A percentile compares a stretch with the other conserved stretches of the same genome.
phyloP scores from a whole-genome alignment of 1,139 yeast genomes.

The Blastobotrys petasosporus region DNA sequence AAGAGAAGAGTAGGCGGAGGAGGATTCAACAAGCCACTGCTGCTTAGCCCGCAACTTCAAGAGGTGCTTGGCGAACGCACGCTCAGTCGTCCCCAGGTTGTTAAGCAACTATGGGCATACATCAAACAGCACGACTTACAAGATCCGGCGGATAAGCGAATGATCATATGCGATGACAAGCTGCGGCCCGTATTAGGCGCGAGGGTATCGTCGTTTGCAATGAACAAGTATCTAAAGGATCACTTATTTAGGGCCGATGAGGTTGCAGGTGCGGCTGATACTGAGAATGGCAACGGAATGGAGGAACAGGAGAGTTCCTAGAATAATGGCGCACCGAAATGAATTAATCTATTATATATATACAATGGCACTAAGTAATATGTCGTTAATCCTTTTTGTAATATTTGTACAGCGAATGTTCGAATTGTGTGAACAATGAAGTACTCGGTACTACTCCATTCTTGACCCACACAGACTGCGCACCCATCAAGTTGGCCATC shows the following conservation, averaged over 20 bases:
- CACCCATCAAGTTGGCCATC: conserved; percentile 93
- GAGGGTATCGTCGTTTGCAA: conserved; percentile 54
- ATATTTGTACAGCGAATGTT: conserved; percentile 21
- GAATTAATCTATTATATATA: no score
- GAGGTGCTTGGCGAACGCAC: conserved; percentile 41
- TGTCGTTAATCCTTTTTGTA: neutral
- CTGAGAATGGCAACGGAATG: neutral
- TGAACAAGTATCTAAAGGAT: conserved; percentile 55
- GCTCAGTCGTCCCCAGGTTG: conserved; percentile 66
- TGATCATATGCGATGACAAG: conserved; percentile 61
- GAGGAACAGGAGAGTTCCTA: no score
- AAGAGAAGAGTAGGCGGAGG: conserved; percentile 13
- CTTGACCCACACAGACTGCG: conserved; percentile 76
- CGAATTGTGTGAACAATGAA: conserved; percentile 40
- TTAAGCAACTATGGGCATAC: conserved; percentile 67
- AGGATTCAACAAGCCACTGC: conserved; percentile 29
- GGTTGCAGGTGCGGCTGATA: conserved; percentile 1
- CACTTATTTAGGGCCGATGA: conserved; percentile 40
- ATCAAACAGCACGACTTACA: conserved; percentile 61
- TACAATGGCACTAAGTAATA: neutral
- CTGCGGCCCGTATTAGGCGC: conserved; percentile 51
- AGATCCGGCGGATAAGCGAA: conserved; percentile 61
- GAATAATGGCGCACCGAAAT: no score
- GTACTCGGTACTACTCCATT: conserved; percentile 65
- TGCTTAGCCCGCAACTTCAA: conserved; percentile 47